Evolutionary conservation across 768 basidiomycete genomes (phyloP), one percentile per base, ranked within the genome.

Genomic region (Cystofilobasidium ferigula): DNA sequence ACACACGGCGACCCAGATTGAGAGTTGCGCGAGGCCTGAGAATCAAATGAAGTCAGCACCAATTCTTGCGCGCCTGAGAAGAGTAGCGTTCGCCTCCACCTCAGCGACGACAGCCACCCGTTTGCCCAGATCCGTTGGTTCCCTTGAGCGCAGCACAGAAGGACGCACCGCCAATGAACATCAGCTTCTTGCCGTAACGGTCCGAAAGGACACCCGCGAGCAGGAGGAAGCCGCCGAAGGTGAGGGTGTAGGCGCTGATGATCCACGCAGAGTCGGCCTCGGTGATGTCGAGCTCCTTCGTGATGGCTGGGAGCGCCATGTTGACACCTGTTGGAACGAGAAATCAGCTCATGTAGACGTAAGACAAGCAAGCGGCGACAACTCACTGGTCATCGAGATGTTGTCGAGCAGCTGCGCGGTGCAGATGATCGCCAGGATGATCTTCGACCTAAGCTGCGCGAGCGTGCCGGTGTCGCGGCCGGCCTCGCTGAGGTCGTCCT

Each of bases 141-240:
- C 42, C n/a, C 59, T 22, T 35, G 53, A 51, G 12, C 20, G n/a
- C 61, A 62, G 38, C 32, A 40, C 56, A 38, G 36, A 20, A 38
- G n/a, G 32, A 30, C 57, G 38, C 9, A 40, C 38, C 40, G 40
- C 51, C 34, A 14, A 57, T 12, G 64, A 69, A 70, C 20, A 69
- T 51, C 2, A 43, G 28, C 62, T 60, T 70, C 64, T 64, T 69
- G 57, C 70, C 70, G 51, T 63, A 70, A 14, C 70, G 63, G 43
- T 70, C 70, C 2, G 67, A 61, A 14, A 70, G 40, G 10, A 70
- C 70, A 22, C 70, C 68, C 40, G 60, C 48, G 30, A 62, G 67
- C 35, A 70, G 63, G 10, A 70, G 58, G 63, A 70, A 70, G 7
- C 66, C 66, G 26, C 62, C 69, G 32, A 70, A 70, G 7, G 64